These are phyloP conservation scores for Yueomyces sp. DNA, from an alignment of 1,139 yeast species.

Conservation along the genomic window DNA sequence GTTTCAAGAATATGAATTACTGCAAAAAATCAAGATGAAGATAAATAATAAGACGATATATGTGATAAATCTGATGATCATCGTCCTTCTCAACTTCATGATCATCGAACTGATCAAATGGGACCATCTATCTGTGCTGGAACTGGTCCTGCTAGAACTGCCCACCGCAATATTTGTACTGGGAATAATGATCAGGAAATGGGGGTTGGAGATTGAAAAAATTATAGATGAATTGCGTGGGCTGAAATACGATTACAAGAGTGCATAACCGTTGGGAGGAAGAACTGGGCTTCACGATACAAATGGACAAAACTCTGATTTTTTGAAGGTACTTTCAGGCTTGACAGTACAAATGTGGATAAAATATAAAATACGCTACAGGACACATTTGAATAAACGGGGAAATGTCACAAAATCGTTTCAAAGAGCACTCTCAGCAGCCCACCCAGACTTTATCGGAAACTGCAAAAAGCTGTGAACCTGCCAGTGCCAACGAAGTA, in stretches of 20 bases:
- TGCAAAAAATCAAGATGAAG: constrained; percentile 8
- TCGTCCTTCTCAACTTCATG: constrained; percentile 16
- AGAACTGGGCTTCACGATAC: too few relatives aligned
- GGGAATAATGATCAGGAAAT: constrained; percentile 10
- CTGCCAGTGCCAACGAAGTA: too few relatives aligned
- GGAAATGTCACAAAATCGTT: too few relatives aligned
- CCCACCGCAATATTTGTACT: constrained; percentile 16
- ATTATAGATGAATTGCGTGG: constrained; percentile 14
- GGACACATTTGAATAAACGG: too few relatives aligned
- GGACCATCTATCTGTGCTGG: constrained; percentile 3
- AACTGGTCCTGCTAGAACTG: constrained; percentile 10
- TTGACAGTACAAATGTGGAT: too few relatives aligned
- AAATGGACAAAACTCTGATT: too few relatives aligned
- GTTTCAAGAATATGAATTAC: constrained; percentile 9
- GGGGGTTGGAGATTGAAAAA: constrained; percentile 13
- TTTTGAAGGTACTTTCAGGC: too few relatives aligned
- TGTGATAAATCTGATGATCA: constrained; percentile 11
- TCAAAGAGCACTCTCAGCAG: too few relatives aligned
- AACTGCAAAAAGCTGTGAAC: too few relatives aligned
- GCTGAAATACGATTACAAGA: constrained; percentile 21
- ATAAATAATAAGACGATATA: constrained; percentile 12
- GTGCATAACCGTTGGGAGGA: constrained; percentile 8
- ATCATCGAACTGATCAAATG: constrained; percentile 4
- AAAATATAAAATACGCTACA: too few relatives aligned
- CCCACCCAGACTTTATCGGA: too few relatives aligned